phyloP scores from a whole-genome alignment of 1,284 basidiomycete species.

The Irpex sp. region DNA sequence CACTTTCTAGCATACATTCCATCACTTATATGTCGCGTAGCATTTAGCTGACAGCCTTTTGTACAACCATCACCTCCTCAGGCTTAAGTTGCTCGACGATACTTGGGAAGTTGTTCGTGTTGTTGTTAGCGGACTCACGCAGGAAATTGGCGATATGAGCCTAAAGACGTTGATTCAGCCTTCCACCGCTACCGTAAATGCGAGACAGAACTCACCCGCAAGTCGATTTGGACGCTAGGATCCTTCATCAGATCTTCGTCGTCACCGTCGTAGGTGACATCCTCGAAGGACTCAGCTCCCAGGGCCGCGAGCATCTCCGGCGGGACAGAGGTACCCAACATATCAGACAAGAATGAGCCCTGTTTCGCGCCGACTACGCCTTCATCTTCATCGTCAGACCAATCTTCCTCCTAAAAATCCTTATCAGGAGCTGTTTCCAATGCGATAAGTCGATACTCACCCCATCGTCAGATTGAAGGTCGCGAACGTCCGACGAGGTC shows the following conservation, averaged over 20 bases:
- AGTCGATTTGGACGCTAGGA: constrained; percentile 84
- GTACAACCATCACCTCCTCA: constrained; percentile 69
- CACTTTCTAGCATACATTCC: background rate
- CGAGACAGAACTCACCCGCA: constrained; percentile 56
- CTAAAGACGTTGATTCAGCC: constrained; percentile 33
- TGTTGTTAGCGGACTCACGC: constrained; percentile 62
- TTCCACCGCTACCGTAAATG: constrained; percentile 20
- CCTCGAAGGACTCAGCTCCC: constrained; percentile 41
- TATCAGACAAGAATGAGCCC: constrained; percentile 64
- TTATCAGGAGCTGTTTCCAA: background rate
- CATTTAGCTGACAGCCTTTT: constrained; percentile 39
- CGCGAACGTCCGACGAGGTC: constrained; percentile 33
- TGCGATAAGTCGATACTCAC: constrained; percentile 38
- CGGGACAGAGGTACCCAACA: constrained; percentile 41
- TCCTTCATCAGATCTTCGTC: constrained; percentile 89
- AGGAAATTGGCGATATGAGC: constrained; percentile 67
- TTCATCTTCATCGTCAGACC: constrained; percentile 69
- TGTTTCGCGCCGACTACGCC: constrained; percentile 41
- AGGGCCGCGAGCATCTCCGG: constrained; percentile 22
- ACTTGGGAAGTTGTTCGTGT: constrained; percentile 63
- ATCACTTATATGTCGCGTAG: background rate
- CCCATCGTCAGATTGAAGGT: constrained; percentile 74
- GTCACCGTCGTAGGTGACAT: constrained; percentile 39
- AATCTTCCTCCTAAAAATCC: constrained; percentile 70
- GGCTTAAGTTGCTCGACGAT: constrained; percentile 63